Percentiles rank a stretch among this genome's conserved stretches.
These are phyloP conservation scores for Eutrema heterophyllum DNA, from an alignment of 345 rosid genomes.

Conservation along the genomic window DNA sequence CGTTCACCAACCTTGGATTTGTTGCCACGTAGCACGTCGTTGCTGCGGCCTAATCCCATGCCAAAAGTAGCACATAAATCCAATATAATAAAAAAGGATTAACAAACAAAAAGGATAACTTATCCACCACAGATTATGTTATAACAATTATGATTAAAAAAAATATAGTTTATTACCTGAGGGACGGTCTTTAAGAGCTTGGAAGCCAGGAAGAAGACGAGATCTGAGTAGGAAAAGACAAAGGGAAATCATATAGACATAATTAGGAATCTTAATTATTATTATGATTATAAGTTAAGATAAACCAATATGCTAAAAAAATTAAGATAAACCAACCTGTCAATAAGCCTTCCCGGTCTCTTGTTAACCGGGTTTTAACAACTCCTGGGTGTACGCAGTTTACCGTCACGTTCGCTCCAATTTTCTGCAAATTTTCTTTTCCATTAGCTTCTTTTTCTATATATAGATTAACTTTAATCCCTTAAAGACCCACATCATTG, in stretches of 20 bases:
- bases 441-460: not conserved
- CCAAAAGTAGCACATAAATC: slow-evolving; percentile 18
- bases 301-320: not conserved
- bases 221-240: slow-evolving; percentile 47
- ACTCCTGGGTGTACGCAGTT: slow-evolving; percentile 96
- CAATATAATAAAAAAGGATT: not conserved
- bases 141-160: not conserved
- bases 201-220: slow-evolving; percentile 74
- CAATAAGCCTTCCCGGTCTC: slow-evolving; percentile 83
- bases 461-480: not conserved
- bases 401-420: slow-evolving; percentile 73
- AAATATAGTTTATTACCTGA: slow-evolving; percentile 47
- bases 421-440: slow-evolving; percentile 44
- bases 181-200: slow-evolving; percentile 84
- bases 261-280: slow-evolving; percentile 4
- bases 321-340: slow-evolving; percentile 49
- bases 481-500: slow-evolving; percentile 23
- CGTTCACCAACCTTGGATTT: slow-evolving; percentile 49
- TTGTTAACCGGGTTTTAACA: slow-evolving; percentile 82
- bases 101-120: not conserved
- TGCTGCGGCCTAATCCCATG: slow-evolving; percentile 68
- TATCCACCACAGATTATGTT: slow-evolving; percentile 19
- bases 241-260: not conserved
- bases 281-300: not conserved
- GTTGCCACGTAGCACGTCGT: slow-evolving; percentile 90